Base-by-base conservation (phyloP, 2,329 filamentous ascomycete species). In the Microcera coccophila region DNA sequence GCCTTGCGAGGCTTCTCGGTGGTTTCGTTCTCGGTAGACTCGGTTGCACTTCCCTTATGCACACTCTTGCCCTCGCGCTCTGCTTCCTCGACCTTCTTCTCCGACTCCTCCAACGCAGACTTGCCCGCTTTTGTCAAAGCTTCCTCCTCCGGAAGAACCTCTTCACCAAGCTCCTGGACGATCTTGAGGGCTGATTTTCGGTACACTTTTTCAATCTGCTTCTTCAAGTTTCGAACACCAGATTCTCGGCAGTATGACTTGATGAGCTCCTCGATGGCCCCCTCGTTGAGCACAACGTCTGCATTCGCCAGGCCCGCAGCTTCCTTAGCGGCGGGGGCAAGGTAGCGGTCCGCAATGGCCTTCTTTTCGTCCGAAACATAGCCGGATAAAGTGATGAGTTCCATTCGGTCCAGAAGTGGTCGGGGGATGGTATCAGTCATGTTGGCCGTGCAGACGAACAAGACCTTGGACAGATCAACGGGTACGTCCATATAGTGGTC, bases 401-500 rank as follows among this genome's bases (percentile, higher is more conserved):
- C 93, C 93, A 98, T 98, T 55, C 93, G 85, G 63, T 98, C 93
- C 14, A 97, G 77, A 1, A 98, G 76, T 3, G 93, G 94, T 32
- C 90, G 81, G 14, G 93, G 93, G 48, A 98, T 98, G 0, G 93
- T 98, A 60, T 98, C 93, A 0, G 90, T 95, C 85, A 97, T 94
- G 66, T 98, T 98, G 46, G 93, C 93, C 12, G 93, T 98, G 75
- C 93, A 98, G 32, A 98, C 93, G 62, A 98, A 98, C 17, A 98
- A 77, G 3, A 98, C 93, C 71, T 97, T 97, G 38, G 90, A 96
- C 38, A 98, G 75, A 62, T 98, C 93, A 5, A 98, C 91, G 0
- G 93, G 93, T 1, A 98, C 90, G 64, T 98, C 93, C 79, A 98
- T 89, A 70, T 98, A 98, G 66, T 98, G 93, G 58, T 98, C 93